These are phyloP conservation scores for Pseudogymnoascus sp. DNA, from an alignment of 2,329 filamentous ascomycete species.

Conservation along the genomic window DNA sequence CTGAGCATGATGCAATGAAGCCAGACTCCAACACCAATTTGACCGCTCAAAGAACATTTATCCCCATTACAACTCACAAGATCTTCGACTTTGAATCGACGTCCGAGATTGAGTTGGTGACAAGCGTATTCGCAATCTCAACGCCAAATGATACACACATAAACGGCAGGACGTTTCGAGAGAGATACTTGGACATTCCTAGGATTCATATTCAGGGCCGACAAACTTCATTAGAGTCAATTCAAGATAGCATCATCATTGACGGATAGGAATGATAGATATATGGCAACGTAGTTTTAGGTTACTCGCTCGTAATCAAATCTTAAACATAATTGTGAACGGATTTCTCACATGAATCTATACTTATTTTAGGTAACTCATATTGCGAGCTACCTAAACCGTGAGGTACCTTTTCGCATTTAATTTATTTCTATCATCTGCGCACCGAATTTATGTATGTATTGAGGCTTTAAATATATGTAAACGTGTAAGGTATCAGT, in stretches of 20 bases:
- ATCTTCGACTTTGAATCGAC: background rate
- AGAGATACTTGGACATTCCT: background rate
- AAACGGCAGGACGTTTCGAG: background rate
- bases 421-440: background rate
- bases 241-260: background rate
- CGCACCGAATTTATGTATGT: background rate
- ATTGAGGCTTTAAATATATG: background rate
- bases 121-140: constrained; percentile 8
- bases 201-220: background rate
- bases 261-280: background rate
- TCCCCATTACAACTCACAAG: constrained; percentile 11
- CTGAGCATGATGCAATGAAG: constrained; percentile 1
- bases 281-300: background rate
- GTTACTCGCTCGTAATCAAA: background rate
- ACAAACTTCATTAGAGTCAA: background rate
- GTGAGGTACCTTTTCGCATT: background rate
- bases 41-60: constrained; percentile 10
- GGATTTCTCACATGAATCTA: background rate
- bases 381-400: background rate
- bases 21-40: constrained; percentile 15
- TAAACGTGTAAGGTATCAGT: background rate
- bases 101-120: constrained; percentile 4
- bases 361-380: background rate
- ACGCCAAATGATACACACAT: background rate
- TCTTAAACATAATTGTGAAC: background rate